These are phyloP conservation scores for Ophiostoma sp. DNA, from an alignment of 2,329 filamentous ascomycete species.

Conservation along the genomic window DNA sequence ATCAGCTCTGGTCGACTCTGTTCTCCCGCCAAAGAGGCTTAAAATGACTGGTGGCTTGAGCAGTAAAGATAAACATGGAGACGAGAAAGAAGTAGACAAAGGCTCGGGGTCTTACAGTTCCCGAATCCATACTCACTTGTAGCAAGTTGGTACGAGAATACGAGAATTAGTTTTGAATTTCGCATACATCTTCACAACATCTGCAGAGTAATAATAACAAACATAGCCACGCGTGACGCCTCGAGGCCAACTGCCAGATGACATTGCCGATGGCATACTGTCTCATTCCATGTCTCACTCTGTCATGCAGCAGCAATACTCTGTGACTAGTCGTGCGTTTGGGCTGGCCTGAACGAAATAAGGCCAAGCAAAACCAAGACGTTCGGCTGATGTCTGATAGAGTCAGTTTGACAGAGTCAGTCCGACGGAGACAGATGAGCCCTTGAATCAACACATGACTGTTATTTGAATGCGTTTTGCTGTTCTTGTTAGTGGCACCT, in stretches of 20 bases:
- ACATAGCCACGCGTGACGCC: neutral
- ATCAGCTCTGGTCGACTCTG: neutral
- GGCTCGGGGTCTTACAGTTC: too few species aligned
- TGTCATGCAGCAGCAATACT: neutral
- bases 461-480: neutral
- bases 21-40: neutral
- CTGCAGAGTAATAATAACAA: neutral
- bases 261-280: neutral
- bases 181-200: too few species aligned
- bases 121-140: too few species aligned
- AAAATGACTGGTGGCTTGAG: neutral
- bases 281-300: neutral
- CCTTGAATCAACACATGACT: neutral
- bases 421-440: too few species aligned
- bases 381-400: too few species aligned
- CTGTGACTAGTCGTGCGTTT: neutral
- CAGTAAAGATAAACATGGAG: neutral
- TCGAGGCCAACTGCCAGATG: neutral
- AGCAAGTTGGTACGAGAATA: too few species aligned
- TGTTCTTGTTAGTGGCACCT: neutral
- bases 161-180: too few species aligned
- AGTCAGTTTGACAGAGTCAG: too few species aligned
- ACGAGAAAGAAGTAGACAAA: neutral
- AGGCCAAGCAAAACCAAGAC: neutral
- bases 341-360: neutral